A percentile compares a stretch with the other conserved stretches of the same genome.
Evolutionary conservation across 441 rosid species (phyloP).

Genomic region (Erysimum cheiri): DNA sequence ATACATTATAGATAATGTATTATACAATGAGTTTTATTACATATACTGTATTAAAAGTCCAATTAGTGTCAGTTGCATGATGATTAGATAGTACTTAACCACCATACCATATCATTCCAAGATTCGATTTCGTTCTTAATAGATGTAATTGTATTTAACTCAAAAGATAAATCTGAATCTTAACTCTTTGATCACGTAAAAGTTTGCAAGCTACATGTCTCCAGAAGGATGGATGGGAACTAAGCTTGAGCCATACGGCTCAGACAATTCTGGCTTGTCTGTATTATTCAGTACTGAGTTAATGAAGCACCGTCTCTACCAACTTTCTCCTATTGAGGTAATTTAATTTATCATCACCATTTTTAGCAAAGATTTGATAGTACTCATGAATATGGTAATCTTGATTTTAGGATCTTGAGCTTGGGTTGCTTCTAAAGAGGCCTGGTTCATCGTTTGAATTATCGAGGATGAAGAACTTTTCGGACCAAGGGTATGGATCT

Average conservation of each 20-base stretch:
- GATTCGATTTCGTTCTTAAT: too few species aligned
- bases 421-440: slow-evolving; percentile 49
- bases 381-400: slow-evolving; percentile 3
- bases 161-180: too few species aligned
- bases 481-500: slow-evolving; percentile 49
- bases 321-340: slow-evolving; percentile 51
- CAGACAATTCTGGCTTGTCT: slow-evolving; percentile 28
- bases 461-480: slow-evolving; percentile 41
- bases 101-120: too few species aligned
- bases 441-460: slow-evolving; percentile 55
- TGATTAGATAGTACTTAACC: too few species aligned
- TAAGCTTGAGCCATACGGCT: slow-evolving; percentile 34
- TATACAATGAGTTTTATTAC: too few species aligned
- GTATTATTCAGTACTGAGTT: slow-evolving; percentile 43
- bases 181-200: not conserved
- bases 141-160: too few species aligned
- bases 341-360: not conserved
- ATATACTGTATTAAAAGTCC: too few species aligned
- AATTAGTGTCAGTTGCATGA: too few species aligned
- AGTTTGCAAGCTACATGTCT: slow-evolving; percentile 29
- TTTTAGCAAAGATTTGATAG: not conserved
- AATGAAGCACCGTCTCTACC: slow-evolving; percentile 45
- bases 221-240: slow-evolving; percentile 40
- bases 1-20: too few species aligned
- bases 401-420: slow-evolving; percentile 55